Evolutionary conservation across 1,284 basidiomycete species (phyloP), one percentile per base, ranked within the genome.

Genomic region (Leccinum variabile): DNA sequence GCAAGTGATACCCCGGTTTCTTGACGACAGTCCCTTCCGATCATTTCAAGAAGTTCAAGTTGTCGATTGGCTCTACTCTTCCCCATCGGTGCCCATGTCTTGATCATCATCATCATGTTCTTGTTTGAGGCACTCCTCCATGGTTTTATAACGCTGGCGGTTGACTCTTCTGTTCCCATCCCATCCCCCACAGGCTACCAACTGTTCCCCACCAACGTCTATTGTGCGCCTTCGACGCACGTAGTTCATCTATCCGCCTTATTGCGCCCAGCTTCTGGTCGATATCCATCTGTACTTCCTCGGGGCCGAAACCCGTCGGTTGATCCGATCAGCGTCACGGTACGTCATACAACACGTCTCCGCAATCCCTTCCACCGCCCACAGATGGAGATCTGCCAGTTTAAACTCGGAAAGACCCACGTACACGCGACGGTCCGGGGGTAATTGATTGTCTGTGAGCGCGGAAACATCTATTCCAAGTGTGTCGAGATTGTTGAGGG

Each of bases 351-450:
- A 88, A 69, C 89, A 91, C 1, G 86, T 87, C 59, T 89, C 80
- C 16, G 85, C 86, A n/a, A 92, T 77, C 0, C 87, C 90, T 64
- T 85, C 78, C 0, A 89, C 89, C 0, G 84, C 88, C 85, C 84
- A 88, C 56, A 82, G 65, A 68, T 90, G 88, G 25, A 85, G 59
- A 41, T 86, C 78, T 14, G 77, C 78, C 13, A 86, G 73, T 64
- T 81, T 77, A 66, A 80, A 82, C 49, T 65, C 68, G 44, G 69
- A 68, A 54, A 82, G 74, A 14, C 67, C 16, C 1, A 65, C 63
- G 59, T 79, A 80, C 3, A 70, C 75, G 55, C 63, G 67, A n/a
- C 75, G 76, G 11, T 79, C 60, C 2, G 32, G 72, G 16, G 78
- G 69, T 1, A 78, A 75, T 60, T 81, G 79, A 28, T 70, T 73